phyloP scores from a whole-genome alignment of 352 stramenopile species.

The Globisporangium paroecandrum region DNA sequence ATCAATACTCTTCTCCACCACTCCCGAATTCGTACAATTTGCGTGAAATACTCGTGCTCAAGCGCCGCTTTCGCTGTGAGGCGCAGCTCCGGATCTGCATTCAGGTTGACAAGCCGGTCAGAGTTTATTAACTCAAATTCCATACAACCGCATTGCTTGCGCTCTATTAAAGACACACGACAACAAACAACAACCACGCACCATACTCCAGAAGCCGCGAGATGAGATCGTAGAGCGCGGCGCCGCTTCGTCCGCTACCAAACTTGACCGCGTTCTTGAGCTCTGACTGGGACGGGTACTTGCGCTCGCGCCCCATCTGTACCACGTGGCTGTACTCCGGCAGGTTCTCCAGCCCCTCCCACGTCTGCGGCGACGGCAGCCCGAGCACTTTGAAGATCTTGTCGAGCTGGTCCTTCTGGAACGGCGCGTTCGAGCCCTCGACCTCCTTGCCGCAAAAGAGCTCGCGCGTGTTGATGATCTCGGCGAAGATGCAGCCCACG shows the following conservation, averaged over 20 bases:
- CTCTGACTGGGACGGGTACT: constrained; percentile 81
- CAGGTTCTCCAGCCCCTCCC: constrained; percentile 80
- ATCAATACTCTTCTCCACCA: constrained; percentile 2
- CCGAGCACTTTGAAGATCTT: constrained; percentile 91
- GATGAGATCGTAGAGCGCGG: constrained; percentile 74
- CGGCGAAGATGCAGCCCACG: constrained; percentile 94
- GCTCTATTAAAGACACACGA: background rate
- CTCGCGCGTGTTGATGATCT: constrained; percentile 87
- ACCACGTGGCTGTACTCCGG: constrained; percentile 82
- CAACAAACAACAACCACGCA: constrained; percentile 21
- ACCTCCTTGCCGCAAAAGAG: constrained; percentile 88
- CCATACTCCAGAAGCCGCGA: constrained; percentile 80
- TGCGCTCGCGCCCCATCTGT: constrained; percentile 81
- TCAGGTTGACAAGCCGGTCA: background rate
- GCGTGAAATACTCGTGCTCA: constrained; percentile 92
- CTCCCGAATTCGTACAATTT: constrained; percentile 54
- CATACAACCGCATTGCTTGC: constrained; percentile 8
- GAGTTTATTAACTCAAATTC: background rate
- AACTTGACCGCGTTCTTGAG: constrained; percentile 86
- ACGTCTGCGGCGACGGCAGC: constrained; percentile 80
- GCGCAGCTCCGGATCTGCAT: constrained; percentile 79
- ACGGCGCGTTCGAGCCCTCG: constrained; percentile 82
- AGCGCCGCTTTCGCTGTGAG: constrained; percentile 91
- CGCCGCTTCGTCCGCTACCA: constrained; percentile 60
- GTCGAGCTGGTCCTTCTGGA: constrained; percentile 89